phyloP scores from a whole-genome alignment of 768 basidiomycete species.

The Lactarius quietus region DNA sequence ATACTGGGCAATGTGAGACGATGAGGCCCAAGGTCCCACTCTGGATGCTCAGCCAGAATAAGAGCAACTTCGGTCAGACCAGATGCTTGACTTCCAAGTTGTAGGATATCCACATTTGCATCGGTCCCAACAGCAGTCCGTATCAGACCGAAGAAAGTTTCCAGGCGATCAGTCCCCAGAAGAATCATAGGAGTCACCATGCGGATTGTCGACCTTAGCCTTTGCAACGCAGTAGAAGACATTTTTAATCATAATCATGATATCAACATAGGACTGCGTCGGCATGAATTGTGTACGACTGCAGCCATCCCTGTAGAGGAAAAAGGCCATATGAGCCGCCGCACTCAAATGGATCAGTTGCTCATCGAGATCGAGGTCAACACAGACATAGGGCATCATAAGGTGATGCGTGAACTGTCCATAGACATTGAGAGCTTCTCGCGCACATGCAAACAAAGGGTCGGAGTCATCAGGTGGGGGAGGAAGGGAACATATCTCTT shows the following conservation, averaged over 20 bases:
- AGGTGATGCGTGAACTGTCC: neutral
- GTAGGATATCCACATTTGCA: constrained; percentile 1
- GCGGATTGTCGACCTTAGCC: constrained; percentile 25
- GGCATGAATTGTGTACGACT: constrained; percentile 31
- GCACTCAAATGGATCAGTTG: neutral
- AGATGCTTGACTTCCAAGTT: neutral
- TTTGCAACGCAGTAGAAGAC: constrained; percentile 38
- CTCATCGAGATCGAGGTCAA: neutral
- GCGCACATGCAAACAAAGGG: no score
- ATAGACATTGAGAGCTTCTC: neutral
- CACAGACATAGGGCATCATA: neutral
- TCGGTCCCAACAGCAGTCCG: constrained; percentile 3
- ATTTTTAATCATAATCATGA: constrained; percentile 41
- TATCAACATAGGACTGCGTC: constrained; percentile 32
- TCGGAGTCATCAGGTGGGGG: no score
- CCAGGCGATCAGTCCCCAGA: constrained; percentile 28
- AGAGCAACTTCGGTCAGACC: neutral
- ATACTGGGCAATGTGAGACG: neutral
- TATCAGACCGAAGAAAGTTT: constrained; percentile 18
- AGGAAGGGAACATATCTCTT: no score
- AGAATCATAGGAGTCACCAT: constrained; percentile 26
- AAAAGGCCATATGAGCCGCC: constrained; percentile 4
- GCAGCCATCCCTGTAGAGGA: constrained; percentile 16
- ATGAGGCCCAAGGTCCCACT: neutral
- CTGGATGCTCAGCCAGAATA: neutral